phyloP scores from a whole-genome alignment of 2,329 filamentous ascomycete genomes.

The Ascochyta lentis region DNA sequence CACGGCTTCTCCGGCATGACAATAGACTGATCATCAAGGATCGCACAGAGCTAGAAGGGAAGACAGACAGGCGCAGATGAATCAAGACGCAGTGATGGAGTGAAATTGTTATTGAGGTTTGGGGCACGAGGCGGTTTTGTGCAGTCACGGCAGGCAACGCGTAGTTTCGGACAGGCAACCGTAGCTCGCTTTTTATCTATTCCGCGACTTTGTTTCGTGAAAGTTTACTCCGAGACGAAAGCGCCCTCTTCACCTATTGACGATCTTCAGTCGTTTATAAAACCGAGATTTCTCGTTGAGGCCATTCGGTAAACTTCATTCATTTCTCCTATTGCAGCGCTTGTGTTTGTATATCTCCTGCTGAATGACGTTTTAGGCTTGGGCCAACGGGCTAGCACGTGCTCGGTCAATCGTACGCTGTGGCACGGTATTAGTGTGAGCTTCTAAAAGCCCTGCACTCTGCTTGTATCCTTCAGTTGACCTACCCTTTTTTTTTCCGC shows the following conservation, averaged over 20 bases:
- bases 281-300: not conserved
- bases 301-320: too few species aligned
- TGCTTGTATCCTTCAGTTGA: not conserved
- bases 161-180: constrained; percentile 6
- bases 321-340: too few species aligned
- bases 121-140: constrained; percentile 6
- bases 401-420: too few species aligned
- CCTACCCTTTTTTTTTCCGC: too few species aligned
- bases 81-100: not conserved
- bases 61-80: not conserved
- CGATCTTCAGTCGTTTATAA: not conserved
- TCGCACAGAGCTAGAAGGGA: not conserved
- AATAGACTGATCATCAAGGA: not conserved
- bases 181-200: not conserved
- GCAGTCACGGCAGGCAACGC: not conserved
- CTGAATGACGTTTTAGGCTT: too few species aligned
- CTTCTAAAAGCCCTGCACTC: not conserved
- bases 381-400: too few species aligned
- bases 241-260: not conserved
- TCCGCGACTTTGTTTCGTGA: not conserved
- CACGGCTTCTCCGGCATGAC: not conserved
- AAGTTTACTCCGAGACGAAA: not conserved
- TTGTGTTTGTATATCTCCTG: too few species aligned
- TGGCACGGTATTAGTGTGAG: not conserved
- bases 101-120: not conserved